These are phyloP conservation scores for Yarrowia sp. DNA, from an alignment of 805 yeast species.

Conservation along the genomic window DNA sequence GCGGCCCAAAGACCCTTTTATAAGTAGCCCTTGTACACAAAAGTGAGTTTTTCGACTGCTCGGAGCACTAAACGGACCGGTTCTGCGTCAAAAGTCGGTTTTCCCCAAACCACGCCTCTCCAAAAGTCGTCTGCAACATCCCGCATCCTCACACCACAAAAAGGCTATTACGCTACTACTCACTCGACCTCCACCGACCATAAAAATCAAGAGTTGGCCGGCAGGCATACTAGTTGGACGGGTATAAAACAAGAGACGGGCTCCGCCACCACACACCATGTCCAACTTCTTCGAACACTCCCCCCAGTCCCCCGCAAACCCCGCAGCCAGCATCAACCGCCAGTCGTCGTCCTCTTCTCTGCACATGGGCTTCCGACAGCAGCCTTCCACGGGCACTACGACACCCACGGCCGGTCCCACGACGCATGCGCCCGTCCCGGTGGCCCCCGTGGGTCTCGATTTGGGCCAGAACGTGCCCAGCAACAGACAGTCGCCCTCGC, in stretches of 20 bases:
- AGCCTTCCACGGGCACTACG: slow-evolving; percentile 1
- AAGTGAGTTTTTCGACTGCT: too few relatives aligned
- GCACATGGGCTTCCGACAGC: slow-evolving; percentile 11
- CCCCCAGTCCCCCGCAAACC: slow-evolving; percentile 9
- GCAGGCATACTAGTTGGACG: slow-evolving; percentile 25
- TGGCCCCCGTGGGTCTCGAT: slow-evolving; percentile 14
- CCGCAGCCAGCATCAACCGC: slow-evolving; percentile 8
- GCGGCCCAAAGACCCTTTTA: not conserved
- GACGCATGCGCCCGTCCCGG: slow-evolving; percentile 11
- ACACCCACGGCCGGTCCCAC: slow-evolving; percentile 2
- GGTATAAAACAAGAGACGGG: slow-evolving; percentile 19
- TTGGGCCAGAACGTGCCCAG: slow-evolving; percentile 13
- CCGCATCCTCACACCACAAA: slow-evolving; percentile 14
- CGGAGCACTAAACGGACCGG: too few relatives aligned
- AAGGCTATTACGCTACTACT: slow-evolving; percentile 22
- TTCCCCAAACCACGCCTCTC: too few relatives aligned
- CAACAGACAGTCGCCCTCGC: slow-evolving; percentile 19
- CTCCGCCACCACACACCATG: not conserved
- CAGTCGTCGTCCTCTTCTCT: slow-evolving; percentile 23
- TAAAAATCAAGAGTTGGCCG: slow-evolving; percentile 21
- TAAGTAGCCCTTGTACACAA: too few relatives aligned
- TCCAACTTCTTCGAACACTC: slow-evolving; percentile 24
- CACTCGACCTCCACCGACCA: slow-evolving; percentile 19
- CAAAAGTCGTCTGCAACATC: too few relatives aligned
- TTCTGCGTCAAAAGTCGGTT: too few relatives aligned